Conservation (phyloP, 2,329 filamentous ascomycete species). For the Paraphoma sp. region DNA sequence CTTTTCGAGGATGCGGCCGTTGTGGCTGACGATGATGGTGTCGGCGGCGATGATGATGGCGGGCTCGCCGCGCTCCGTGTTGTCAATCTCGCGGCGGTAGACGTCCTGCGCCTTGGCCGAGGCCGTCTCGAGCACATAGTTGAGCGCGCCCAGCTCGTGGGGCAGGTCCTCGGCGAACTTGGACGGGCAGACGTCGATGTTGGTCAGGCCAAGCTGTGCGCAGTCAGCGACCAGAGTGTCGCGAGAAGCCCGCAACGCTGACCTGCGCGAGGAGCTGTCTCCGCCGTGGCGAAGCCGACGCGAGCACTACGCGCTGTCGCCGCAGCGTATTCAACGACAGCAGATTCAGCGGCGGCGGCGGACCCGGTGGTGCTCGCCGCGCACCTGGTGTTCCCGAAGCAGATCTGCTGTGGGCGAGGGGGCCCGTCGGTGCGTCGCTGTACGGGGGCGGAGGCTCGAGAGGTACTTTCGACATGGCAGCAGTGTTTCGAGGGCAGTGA, state of each 20-base stretch:
- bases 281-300: slow-evolving; percentile 85
- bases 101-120: slow-evolving; percentile 82
- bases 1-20: slow-evolving; percentile 88
- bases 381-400: slow-evolving; percentile 19
- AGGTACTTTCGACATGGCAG: slow-evolving; percentile 27
- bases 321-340: slow-evolving; percentile 80
- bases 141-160: slow-evolving; percentile 86
- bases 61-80: slow-evolving; percentile 69
- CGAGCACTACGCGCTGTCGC: slow-evolving; percentile 83
- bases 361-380: slow-evolving; percentile 33
- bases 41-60: slow-evolving; percentile 88
- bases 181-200: slow-evolving; percentile 85
- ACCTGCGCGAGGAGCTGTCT: slow-evolving; percentile 80
- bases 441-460: slow-evolving; percentile 54
- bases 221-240: slow-evolving; percentile 6
- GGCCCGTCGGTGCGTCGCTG: slow-evolving; percentile 41
- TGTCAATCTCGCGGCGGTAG: slow-evolving; percentile 65
- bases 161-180: slow-evolving; percentile 84
- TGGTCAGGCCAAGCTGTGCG: slow-evolving; percentile 75
- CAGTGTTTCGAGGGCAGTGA: background rate
- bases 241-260: slow-evolving; percentile 16
- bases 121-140: slow-evolving; percentile 91
- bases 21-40: slow-evolving; percentile 81
- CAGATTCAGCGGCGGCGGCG: slow-evolving; percentile 74
- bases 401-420: slow-evolving; percentile 22